phyloP scores from a whole-genome alignment of 768 basidiomycete species.

The Calocybe cyanea region DNA sequence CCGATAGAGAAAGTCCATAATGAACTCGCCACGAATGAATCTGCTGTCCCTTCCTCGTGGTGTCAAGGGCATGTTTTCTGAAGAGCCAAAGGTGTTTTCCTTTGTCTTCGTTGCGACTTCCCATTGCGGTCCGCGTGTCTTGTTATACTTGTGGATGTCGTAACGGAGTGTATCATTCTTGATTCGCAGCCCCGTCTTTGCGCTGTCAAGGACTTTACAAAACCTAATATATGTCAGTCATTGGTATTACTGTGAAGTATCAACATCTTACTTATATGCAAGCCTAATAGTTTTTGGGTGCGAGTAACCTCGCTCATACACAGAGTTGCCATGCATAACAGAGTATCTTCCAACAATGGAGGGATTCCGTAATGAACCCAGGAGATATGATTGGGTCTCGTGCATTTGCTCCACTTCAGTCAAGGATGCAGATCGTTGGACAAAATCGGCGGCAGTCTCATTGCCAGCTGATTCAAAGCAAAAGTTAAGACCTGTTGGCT shows the following conservation, averaged over 20 bases:
- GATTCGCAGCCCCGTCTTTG: conserved; percentile 56
- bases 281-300: conserved; percentile 46
- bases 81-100: neutral
- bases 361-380: conserved; percentile 43
- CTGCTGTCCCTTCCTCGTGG: conserved; percentile 11
- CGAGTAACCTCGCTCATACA: conserved; percentile 50
- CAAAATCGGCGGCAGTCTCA: conserved; percentile 41
- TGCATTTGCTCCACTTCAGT: conserved; percentile 24
- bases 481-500: conserved; percentile 38
- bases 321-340: conserved; percentile 50
- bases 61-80: conserved; percentile 10
- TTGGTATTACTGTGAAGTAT: neutral
- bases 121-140: conserved; percentile 19
- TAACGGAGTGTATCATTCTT: conserved; percentile 22
- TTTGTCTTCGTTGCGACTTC: conserved; percentile 9
- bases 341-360: conserved; percentile 53
- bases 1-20: conserved; percentile 25
- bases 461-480: conserved; percentile 39
- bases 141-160: conserved; percentile 8
- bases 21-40: conserved; percentile 17
- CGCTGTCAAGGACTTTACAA: conserved; percentile 52
- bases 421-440: conserved; percentile 21
- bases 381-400: conserved; percentile 45
- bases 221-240: conserved; percentile 28
- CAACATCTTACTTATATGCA: conserved; percentile 40